Conservation (phyloP, 352 stramenopile genomes). For the Blastocystis hominis region DNA sequence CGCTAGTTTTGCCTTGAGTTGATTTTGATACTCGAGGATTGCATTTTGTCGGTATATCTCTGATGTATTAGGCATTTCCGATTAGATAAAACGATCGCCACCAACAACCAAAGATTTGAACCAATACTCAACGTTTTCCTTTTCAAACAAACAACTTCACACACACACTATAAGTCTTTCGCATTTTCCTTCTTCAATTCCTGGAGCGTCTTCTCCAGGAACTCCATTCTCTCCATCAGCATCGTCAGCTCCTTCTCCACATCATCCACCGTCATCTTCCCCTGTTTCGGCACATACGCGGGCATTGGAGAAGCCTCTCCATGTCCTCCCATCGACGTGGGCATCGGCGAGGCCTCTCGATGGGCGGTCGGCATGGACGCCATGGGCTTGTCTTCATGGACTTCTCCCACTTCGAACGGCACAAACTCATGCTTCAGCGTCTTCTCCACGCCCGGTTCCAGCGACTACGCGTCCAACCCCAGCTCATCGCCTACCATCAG, state of each 20-base stretch:
- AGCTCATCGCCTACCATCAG: not conserved
- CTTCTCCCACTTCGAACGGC: not conserved
- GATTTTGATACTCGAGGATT: slow-evolving; percentile 29
- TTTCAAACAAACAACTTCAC: not conserved
- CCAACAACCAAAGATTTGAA: not conserved
- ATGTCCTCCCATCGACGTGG: not conserved
- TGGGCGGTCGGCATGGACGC: not conserved
- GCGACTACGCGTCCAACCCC: not conserved
- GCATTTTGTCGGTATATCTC: slow-evolving; percentile 37
- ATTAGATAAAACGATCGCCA: slow-evolving; percentile 18
- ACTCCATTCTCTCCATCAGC: slow-evolving; percentile 32
- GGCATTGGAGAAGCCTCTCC: not conserved
- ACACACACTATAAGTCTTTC: slow-evolving; percentile 38
- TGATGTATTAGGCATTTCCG: slow-evolving; percentile 50
- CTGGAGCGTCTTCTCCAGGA: slow-evolving; percentile 25
- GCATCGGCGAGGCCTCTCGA: not conserved
- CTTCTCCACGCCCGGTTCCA: slow-evolving; percentile 12
- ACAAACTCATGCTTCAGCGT: not conserved
- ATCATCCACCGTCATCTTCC: slow-evolving; percentile 37
- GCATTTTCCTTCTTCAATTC: slow-evolving; percentile 49
- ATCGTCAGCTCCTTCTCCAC: slow-evolving; percentile 46
- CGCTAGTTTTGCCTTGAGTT: slow-evolving; percentile 40
- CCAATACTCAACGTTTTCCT: not conserved
- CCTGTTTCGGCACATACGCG: slow-evolving; percentile 7
- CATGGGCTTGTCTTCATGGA: not conserved